These are phyloP conservation scores for Arabis alpina DNA, from an alignment of 345 rosid genomes.

Conservation along the genomic window DNA sequence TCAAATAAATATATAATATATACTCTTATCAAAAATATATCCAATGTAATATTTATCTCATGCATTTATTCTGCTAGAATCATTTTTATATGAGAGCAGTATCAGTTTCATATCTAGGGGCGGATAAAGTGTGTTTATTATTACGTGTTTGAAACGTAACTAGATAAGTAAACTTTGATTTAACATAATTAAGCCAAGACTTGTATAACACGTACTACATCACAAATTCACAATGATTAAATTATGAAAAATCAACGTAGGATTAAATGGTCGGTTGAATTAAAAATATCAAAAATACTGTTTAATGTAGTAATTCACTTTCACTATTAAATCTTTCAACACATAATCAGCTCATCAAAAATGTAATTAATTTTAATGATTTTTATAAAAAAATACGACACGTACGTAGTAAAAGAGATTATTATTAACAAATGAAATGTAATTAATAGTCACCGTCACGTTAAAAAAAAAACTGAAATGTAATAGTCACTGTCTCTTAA, in stretches of 20 bases:
- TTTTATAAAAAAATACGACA: too few relatives aligned
- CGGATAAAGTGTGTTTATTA: background rate
- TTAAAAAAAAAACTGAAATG: background rate
- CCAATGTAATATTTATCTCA: too few relatives aligned
- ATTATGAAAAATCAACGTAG: slow-evolving; percentile 1
- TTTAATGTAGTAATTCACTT: background rate
- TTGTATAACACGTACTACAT: slow-evolving; percentile 30
- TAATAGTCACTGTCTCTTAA: slow-evolving; percentile 8
- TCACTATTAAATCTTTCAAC: background rate
- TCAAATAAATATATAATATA: too few relatives aligned
- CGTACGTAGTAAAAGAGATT: too few relatives aligned
- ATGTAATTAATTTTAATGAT: too few relatives aligned
- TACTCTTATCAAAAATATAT: background rate
- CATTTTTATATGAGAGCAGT: too few relatives aligned
- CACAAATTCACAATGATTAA: background rate
- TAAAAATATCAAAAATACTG: background rate
- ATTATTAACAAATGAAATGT: background rate
- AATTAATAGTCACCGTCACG: background rate
- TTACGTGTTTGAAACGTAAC: slow-evolving; percentile 28
- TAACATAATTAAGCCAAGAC: slow-evolving; percentile 9
- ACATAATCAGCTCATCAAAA: too few relatives aligned
- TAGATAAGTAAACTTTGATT: background rate
- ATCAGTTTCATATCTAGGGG: too few relatives aligned
- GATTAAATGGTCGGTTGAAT: background rate
- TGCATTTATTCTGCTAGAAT: too few relatives aligned